Evolutionary conservation across 345 rosid genomes (phyloP).

Genomic region (Syzygium oleosum): DNA sequence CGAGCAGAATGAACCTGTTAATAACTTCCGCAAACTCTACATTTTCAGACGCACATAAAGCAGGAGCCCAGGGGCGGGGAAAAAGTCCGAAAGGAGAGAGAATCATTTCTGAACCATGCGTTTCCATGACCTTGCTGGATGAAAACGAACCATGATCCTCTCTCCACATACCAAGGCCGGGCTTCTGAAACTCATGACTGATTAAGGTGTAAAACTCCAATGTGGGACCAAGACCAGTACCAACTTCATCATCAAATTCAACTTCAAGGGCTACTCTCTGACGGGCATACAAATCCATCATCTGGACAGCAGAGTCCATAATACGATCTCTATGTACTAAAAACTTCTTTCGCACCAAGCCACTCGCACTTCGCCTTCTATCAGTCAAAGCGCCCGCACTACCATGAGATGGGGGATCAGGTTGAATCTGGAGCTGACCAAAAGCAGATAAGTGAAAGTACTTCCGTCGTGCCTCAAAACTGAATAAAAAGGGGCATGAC

Average conservation of each 20-base stretch:
- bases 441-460: constrained; percentile 78
- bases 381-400: constrained; percentile 39
- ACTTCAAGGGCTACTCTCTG: constrained; percentile 71
- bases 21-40: constrained; percentile 39
- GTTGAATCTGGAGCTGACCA: constrained; percentile 40
- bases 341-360: constrained; percentile 64
- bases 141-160: constrained; percentile 32
- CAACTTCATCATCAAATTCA: constrained; percentile 86
- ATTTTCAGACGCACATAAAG: constrained; percentile 22
- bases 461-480: constrained; percentile 74
- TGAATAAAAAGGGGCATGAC: constrained; percentile 85
- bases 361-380: constrained; percentile 30
- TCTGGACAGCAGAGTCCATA: constrained; percentile 68
- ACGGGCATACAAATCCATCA: constrained; percentile 64
- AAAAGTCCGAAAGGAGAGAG: constrained; percentile 56
- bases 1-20: constrained; percentile 66
- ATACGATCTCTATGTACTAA: constrained; percentile 59
- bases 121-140: constrained; percentile 7
- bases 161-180: constrained; percentile 85
- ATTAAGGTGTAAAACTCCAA: constrained; percentile 88
- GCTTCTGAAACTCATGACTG: constrained; percentile 77
- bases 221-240: constrained; percentile 98
- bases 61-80: constrained; percentile 68
- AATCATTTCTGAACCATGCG: constrained; percentile 18
- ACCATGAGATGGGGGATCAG: constrained; percentile 25